Base-by-base conservation (phyloP, 305 asterid genomes). In the Plantago coronopus region DNA sequence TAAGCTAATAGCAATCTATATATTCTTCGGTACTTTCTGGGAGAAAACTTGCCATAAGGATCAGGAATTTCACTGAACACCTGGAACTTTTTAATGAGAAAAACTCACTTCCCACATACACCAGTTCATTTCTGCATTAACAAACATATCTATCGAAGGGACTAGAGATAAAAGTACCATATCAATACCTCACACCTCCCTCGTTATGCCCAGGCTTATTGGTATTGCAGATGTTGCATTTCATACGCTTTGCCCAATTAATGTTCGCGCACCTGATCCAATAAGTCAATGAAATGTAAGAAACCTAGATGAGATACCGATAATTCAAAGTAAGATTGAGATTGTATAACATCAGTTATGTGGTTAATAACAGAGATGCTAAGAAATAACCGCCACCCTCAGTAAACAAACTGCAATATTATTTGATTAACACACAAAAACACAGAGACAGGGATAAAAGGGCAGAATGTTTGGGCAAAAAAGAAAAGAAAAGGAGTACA, bases 191-290 rank as follows among this genome's bases (percentile, higher is more conserved):
- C 60, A 86, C 95, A 66, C 96, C 98, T 23, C 94, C 98, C 79
- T 91, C 98, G 56, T 64, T 88, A 63, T 67, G 78, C 74, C 98
- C 98, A 65, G 98, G 98, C 70, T 91, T 91, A 78, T 88, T 91
- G 78, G 98, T 91, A 75, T 91, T 91, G 94, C 98, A 91, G 71
- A 91, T 80, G 81, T 91, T 88, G 82, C 98, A 91, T 79, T 91
- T 91, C 60, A 75, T 71, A 64, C 98, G 94, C 83, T 91, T 91
- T 69, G 96, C 95, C 98, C 98, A 91, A 65, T 91, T 91, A 69
- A 91, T 91, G 77, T 91, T 91, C 53, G 83, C 96, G 72, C 98
- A 91, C 98, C 98, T 91, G 75, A 62, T 75, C 31, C 65, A 73
- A 65, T 21, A 60, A 40, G 29, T 50, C 29, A 31, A 38, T 4